phyloP scores from a whole-genome alignment of 2,329 filamentous ascomycete species.

The Aspergillus viridinutans region DNA sequence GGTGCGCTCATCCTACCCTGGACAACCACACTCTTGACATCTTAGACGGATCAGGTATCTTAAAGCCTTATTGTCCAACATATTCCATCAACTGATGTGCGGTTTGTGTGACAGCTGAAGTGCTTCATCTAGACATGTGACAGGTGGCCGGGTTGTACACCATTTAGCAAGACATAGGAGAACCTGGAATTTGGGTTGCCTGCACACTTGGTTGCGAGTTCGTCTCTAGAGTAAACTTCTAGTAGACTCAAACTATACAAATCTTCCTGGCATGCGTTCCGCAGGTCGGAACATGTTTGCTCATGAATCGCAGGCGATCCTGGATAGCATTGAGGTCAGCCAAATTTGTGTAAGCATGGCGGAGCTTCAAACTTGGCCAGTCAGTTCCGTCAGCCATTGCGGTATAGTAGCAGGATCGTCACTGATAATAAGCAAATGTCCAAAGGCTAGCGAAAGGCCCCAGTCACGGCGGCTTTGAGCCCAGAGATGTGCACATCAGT shows the following conservation, averaged over 20 bases:
- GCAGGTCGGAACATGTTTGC: background rate
- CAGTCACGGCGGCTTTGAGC: background rate
- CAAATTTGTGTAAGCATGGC: background rate
- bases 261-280: background rate
- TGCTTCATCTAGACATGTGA: background rate
- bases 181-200: background rate
- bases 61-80: background rate
- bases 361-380: background rate
- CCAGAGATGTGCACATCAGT: background rate
- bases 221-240: background rate
- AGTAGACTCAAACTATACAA: background rate
- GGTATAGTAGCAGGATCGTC: background rate
- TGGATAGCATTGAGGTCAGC: background rate
- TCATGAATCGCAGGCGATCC: background rate
- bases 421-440: background rate
- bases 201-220: background rate
- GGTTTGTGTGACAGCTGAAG: background rate
- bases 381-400: background rate
- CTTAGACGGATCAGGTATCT: background rate
- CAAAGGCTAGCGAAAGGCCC: background rate
- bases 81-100: background rate
- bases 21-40: background rate
- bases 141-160: background rate
- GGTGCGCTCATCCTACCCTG: background rate
- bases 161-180: background rate